Percentiles rank a stretch among this genome's conserved stretches.
Evolutionary conservation across 371 early-diverging fungal genomes (phyloP).

Genomic region (Gilbertella persicaria): DNA sequence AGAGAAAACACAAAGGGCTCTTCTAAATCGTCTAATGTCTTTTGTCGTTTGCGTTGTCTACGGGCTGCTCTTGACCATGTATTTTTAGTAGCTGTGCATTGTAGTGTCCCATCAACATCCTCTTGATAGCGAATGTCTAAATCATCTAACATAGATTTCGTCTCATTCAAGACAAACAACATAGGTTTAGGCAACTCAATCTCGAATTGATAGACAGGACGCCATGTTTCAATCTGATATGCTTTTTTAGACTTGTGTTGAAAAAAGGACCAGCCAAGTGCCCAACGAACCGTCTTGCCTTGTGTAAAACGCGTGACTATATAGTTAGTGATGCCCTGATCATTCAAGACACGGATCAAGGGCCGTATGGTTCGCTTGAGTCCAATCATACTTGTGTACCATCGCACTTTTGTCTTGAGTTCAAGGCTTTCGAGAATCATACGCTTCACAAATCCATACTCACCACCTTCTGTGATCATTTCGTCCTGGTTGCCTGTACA

Average conservation of each 20-base stretch:
- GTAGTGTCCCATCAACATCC: conserved; percentile 1
- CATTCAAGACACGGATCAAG: conserved; percentile 35
- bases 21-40: conserved; percentile 8
- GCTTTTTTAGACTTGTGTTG: conserved; percentile 31
- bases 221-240: conserved; percentile 23
- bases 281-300: conserved; percentile 66
- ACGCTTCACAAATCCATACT: conserved; percentile 56
- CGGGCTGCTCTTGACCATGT: conserved; percentile 58
- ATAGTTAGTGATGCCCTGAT: conserved; percentile 41
- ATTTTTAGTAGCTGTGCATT: conserved; percentile 29
- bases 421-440: conserved; percentile 60
- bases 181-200: conserved; percentile 12
- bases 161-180: conserved; percentile 4
- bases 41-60: conserved; percentile 30
- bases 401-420: conserved; percentile 41
- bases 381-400: conserved; percentile 73
- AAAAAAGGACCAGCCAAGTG: conserved; percentile 66
- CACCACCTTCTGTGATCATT: conserved; percentile 72
- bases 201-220: conserved; percentile 36
- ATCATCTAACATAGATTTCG: conserved; percentile 30
- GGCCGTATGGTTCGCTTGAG: conserved; percentile 50
- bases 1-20: conserved; percentile 28
- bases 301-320: conserved; percentile 57
- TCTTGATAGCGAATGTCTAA: conserved; percentile 27
- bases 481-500: conserved; percentile 62